These are phyloP conservation scores for Hawksworthiomyces lignivorus DNA, from an alignment of 2,329 filamentous ascomycete species.

Conservation along the genomic window DNA sequence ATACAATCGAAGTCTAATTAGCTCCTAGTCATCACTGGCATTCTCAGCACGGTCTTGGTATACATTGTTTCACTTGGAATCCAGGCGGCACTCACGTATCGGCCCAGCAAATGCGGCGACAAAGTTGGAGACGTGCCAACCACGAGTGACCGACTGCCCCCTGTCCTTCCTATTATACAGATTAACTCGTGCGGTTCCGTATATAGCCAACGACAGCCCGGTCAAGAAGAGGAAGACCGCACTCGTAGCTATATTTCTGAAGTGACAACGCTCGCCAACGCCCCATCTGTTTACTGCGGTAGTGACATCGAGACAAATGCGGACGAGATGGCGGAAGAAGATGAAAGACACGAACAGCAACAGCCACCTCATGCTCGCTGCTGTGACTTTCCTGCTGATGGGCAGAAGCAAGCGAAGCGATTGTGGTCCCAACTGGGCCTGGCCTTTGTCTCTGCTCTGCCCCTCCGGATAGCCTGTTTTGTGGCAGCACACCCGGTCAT, in stretches of 20 bases:
- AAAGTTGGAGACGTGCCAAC: not conserved
- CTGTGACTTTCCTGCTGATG: not conserved
- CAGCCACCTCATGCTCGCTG: too few species aligned
- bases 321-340: too few species aligned
- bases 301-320: too few species aligned
- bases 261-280: slow-evolving; percentile 14
- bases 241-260: slow-evolving; percentile 15
- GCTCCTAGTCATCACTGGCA: slow-evolving; percentile 22
- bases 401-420: not conserved
- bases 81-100: slow-evolving; percentile 16
- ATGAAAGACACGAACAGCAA: too few species aligned
- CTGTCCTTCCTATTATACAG: not conserved
- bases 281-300: not conserved
- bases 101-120: not conserved
- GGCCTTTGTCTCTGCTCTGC: too few species aligned
- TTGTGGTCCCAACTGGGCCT: too few species aligned
- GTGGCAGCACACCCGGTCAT: slow-evolving; percentile 21
- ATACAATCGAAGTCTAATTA: too few species aligned
- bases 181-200: slow-evolving; percentile 1
- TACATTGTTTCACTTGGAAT: slow-evolving; percentile 21
- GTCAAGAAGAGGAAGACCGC: slow-evolving; percentile 2
- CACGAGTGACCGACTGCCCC: not conserved
- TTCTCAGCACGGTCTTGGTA: slow-evolving; percentile 22
- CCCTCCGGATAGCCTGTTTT: not conserved
- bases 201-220: not conserved